Conservation (phyloP, 2,329 filamentous ascomycete species). For the Penicillium sp. region DNA sequence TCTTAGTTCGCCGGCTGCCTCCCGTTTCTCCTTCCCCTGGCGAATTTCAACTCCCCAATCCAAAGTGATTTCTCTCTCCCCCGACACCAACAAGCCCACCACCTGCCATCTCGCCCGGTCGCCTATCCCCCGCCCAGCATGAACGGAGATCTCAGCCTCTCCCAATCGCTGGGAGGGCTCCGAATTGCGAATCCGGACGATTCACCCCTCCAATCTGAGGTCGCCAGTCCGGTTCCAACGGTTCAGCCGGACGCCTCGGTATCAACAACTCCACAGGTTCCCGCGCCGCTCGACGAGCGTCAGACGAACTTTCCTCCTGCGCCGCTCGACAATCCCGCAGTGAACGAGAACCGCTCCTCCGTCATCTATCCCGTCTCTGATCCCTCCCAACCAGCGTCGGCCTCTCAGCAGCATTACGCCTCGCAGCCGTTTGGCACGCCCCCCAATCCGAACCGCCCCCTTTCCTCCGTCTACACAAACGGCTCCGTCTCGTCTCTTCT, state of each 20-base stretch:
- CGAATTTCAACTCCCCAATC: conserved; percentile 4
- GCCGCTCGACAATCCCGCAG: conserved; percentile 27
- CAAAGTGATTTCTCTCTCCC: background rate
- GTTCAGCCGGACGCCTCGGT: conserved; percentile 26
- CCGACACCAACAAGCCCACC: background rate
- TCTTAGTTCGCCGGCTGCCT: conserved; percentile 37
- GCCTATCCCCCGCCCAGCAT: conserved; percentile 57
- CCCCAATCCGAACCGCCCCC: conserved; percentile 47
- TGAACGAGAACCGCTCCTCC: conserved; percentile 48
- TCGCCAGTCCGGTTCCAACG: conserved; percentile 34
- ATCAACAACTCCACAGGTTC: conserved; percentile 30
- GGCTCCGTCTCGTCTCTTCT: conserved; percentile 45
- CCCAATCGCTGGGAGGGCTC: conserved; percentile 87
- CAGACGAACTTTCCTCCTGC: conserved; percentile 27
- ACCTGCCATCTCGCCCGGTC: background rate
- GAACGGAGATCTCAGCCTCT: conserved; percentile 91
- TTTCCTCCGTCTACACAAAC: conserved; percentile 54
- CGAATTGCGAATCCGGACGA: conserved; percentile 97
- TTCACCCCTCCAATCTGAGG: conserved; percentile 52
- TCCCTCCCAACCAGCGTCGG: conserved; percentile 46
- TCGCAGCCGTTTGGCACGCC: conserved; percentile 46
- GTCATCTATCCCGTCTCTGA: conserved; percentile 51
- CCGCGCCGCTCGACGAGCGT: conserved; percentile 25
- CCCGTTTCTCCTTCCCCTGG: conserved; percentile 14
- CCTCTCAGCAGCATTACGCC: conserved; percentile 50